Conservation (phyloP, 202 grass and related monocot species). For the Bolboschoenoplectus hybrid region DNA sequence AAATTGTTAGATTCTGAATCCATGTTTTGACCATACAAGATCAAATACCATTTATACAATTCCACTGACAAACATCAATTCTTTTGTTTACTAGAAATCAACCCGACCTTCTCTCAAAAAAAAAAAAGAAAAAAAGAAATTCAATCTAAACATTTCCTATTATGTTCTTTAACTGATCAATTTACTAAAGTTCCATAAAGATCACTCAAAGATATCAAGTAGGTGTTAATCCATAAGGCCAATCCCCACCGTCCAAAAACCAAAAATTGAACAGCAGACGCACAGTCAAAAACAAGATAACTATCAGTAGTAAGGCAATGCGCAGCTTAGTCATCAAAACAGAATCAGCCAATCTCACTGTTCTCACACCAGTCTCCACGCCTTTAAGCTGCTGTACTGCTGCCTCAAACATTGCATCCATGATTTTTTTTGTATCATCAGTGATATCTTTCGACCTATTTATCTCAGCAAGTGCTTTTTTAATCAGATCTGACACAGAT, state of each 20-base stretch:
- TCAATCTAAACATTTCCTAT: neutral
- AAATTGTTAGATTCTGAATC: neutral
- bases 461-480: slow-evolving; percentile 22
- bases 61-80: neutral
- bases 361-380: neutral
- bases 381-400: slow-evolving; percentile 24
- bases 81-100: neutral
- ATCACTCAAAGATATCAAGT: neutral
- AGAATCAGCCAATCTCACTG: neutral
- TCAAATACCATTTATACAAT: neutral
- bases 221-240: slow-evolving; percentile 15
- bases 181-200: neutral
- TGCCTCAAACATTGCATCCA: slow-evolving; percentile 35
- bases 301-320: neutral
- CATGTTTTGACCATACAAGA: neutral
- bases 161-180: neutral
- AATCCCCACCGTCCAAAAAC: neutral
- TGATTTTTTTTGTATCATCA: slow-evolving; percentile 14
- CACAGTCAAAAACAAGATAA: slow-evolving; percentile 32
- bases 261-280: slow-evolving; percentile 10
- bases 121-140: too few relatives aligned
- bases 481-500: slow-evolving; percentile 18
- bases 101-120: neutral
- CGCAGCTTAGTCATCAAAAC: neutral
- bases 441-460: slow-evolving; percentile 6